Conservation (phyloP, 345 rosid genomes). For the Syzygium aqueum region DNA sequence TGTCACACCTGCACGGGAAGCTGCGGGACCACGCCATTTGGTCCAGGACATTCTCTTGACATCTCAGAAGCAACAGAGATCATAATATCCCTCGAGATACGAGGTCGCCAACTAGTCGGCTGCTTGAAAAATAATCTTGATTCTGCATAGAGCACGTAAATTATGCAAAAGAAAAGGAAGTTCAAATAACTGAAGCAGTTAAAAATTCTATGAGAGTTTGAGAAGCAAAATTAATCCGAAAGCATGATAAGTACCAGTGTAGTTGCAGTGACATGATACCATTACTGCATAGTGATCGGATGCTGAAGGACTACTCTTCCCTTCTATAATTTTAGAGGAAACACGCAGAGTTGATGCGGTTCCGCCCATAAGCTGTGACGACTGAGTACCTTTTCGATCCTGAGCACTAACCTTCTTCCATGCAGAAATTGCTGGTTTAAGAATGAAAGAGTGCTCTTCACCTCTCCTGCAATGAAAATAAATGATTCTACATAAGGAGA, state of each 20-base stretch:
- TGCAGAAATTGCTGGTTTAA: constrained; percentile 63
- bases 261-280: constrained; percentile 91
- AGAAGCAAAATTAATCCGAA: background rate
- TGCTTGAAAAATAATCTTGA: constrained; percentile 89
- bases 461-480: constrained; percentile 63
- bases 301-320: constrained; percentile 26
- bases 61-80: constrained; percentile 88
- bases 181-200: background rate
- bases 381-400: constrained; percentile 31
- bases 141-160: constrained; percentile 32
- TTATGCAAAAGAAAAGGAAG: background rate
- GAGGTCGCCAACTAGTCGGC: constrained; percentile 78
- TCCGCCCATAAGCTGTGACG: background rate
- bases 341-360: constrained; percentile 27
- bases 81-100: constrained; percentile 72
- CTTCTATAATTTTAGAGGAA: constrained; percentile 40
- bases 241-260: constrained; percentile 42
- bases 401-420: constrained; percentile 46
- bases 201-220: background rate
- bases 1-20: constrained; percentile 83
- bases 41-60: constrained; percentile 49
- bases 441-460: constrained; percentile 93
- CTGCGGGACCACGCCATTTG: constrained; percentile 54
- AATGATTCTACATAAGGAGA: constrained; percentile 9
- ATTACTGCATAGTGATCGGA: constrained; percentile 69